phyloP scores from a whole-genome alignment of 306 rosid species.

The Begonia masoniana region DNA sequence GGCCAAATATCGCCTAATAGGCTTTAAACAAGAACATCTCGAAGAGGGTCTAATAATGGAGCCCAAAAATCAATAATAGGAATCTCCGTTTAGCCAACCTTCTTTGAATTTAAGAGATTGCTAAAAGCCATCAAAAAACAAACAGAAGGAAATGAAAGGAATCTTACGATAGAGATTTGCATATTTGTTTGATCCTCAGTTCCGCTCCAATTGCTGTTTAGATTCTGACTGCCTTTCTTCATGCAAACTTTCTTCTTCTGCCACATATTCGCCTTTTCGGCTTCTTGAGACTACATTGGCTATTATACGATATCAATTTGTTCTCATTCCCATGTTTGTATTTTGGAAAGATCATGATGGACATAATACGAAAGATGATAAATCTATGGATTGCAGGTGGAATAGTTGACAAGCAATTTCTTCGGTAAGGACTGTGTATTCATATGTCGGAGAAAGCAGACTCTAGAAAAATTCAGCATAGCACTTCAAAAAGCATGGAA shows the following conservation, averaged over 20 bases:
- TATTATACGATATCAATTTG: constrained; percentile 64
- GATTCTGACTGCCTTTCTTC: constrained; percentile 68
- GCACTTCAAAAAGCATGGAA: constrained; percentile 50
- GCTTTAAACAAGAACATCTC: too few relatives aligned
- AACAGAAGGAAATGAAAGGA: too few relatives aligned
- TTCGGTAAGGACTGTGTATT: constrained; percentile 69
- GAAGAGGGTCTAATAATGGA: too few relatives aligned
- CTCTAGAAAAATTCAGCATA: constrained; percentile 45
- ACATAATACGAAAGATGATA: constrained; percentile 66
- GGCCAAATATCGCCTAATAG: too few relatives aligned
- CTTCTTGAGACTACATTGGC: constrained; percentile 81
- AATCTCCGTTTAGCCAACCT: too few relatives aligned
- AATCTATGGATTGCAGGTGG: constrained; percentile 82
- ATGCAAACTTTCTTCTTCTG: constrained; percentile 76
- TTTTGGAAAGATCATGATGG: constrained; percentile 69
- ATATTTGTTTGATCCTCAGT: too few relatives aligned
- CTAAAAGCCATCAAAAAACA: too few relatives aligned
- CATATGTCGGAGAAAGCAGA: constrained; percentile 76
- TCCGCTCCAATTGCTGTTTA: constrained; percentile 4
- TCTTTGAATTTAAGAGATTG: too few relatives aligned
- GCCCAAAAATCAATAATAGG: too few relatives aligned
- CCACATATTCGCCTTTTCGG: constrained; percentile 66
- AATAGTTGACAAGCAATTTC: constrained; percentile 81
- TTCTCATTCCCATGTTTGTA: constrained; percentile 65
- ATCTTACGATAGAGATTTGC: too few relatives aligned